Evolutionary conservation across 2,329 filamentous ascomycete genomes (phyloP), one percentile per base, ranked within the genome.

Genomic region (Fusarium austroafricanum): DNA sequence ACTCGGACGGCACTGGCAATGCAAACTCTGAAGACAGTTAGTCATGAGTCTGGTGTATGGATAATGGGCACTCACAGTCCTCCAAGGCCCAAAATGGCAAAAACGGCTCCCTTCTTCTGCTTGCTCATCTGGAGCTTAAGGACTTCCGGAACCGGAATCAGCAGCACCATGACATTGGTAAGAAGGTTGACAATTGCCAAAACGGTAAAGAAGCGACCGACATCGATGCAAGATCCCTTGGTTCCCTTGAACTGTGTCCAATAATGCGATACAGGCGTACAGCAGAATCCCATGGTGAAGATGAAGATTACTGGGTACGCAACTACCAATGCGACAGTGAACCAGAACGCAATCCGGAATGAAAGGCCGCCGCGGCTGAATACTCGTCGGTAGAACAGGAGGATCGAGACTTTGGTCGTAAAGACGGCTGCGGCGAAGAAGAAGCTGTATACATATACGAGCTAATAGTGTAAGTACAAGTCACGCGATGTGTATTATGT

Each of bases 301-400:
- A 51, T 6, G 10, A 64, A 64, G 31, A 40, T 58, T 10, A 64
- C 23, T 0, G 61, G 61, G 12, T 64, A 64, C 6, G 61, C 28
- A 2, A 2, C 35, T 3, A 64, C 61, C 1, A 64, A n/a, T 1
- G 46, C 6, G 1, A 51, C 3, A 2, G 44, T 35, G n/a, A 64
- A 64, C 61, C 61, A 64, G 12, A 64, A 64, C 8, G 29, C 52
- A 3, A 64, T 14, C 17, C 10, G 46, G 10, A 64, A 64, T 2
- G 38, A 35, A 2, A 58, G 10, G 11, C 44, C 35, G 1, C 59
- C 44, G 1, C 59, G 31, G 2, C 21, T 51, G 1, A 64, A 64
- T 8, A 64, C 11, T 38, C 61, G 59, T 64, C 39, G 39, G n/a
- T 64, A 64, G 11, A 64, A 64, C 4, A 64, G 52, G 1, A 64